Base-by-base conservation (phyloP, 1,284 basidiomycete species). In the Phlebopus sp. region DNA sequence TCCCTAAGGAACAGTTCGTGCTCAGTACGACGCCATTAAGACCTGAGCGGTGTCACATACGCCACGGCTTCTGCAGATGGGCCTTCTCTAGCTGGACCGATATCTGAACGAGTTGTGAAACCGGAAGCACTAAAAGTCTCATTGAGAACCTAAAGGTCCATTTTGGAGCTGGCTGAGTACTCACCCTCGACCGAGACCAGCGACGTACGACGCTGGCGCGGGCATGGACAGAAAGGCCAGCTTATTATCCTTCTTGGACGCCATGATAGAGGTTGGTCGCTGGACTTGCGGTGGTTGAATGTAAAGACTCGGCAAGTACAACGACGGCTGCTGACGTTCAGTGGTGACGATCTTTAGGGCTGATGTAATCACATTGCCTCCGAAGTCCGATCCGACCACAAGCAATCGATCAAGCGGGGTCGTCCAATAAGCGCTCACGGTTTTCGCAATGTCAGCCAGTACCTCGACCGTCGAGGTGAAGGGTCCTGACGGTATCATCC, bases 31-130 rank as follows among this genome's bases (percentile, higher is more conserved):
- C 37, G 37, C 29, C 30, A 17, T 27, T 17, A 10, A 21, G 6
- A 29, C 15, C 19, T 0, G 5, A 1, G 13, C 29, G 27, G 3
- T 14, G 0, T 14, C 14, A 80, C 81, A 54, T 58, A 90, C 86
- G 91, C 91, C 39, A 95, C 76, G 1, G 84, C 82, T 69, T 95
- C 92, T 23, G 92, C 92, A 13, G 89, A 90, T 0, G 93, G 92
- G 0, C 92, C 92, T 66, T 97, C 94, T 67, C 97, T 80, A 4
- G 96, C 96, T 40, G 96, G 97, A 66, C 96, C 96, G 56, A 99
- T 99, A 82, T 99, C 96, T 40, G 94, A 97, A 45, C 96, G 89
- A 7, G 95, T 99, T 0, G 96, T 99, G 72, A 99, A 99, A 51
- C 96, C 97, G 44, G 94, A 97, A 43, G 96, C 95, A 69, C 90